Evolutionary conservation across 139 green algal genomes (phyloP).

Genomic region (Diplosphaera chodatii): DNA sequence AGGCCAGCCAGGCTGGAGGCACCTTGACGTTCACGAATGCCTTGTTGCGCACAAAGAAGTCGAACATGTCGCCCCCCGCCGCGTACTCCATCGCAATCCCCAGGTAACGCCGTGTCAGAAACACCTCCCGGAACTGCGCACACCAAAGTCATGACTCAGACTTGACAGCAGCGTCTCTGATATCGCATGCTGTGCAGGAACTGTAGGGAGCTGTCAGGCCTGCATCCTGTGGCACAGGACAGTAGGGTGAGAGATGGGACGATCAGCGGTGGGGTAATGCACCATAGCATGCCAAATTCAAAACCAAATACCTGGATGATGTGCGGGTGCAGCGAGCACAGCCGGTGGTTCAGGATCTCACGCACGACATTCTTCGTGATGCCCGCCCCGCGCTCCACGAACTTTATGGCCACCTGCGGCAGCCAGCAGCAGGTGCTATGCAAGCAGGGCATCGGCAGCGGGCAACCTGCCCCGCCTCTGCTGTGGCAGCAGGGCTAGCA

Average conservation of each 20-base stretch:
- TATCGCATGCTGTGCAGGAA: no score
- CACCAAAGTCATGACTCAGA: background rate
- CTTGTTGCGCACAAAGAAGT: constrained; percentile 78
- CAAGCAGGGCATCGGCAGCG: no score
- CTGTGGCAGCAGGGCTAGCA: no score
- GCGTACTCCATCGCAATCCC: constrained; percentile 85
- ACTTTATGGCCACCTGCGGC: constrained; percentile 67
- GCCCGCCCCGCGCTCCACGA: constrained; percentile 57
- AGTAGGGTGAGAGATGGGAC: no score
- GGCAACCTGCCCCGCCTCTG: no score
- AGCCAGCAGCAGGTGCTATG: no score
- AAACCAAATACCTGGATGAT: constrained; percentile 89
- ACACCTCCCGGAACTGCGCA: constrained; percentile 51
- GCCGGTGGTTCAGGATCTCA: constrained; percentile 94
- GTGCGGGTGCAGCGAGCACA: constrained; percentile 89
- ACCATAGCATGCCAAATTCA: no score
- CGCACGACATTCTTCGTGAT: constrained; percentile 89
- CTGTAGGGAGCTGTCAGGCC: constrained; percentile 29
- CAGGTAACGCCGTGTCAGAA: constrained; percentile 68
- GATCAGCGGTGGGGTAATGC: no score
- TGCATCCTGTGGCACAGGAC: constrained; percentile 95
- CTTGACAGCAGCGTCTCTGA: no score
- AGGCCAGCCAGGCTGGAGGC: no score
- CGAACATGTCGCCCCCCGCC: constrained; percentile 47
- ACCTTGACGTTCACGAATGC: background rate